Evolutionary conservation across 176 grass and related monocot species (phyloP), one percentile per base, ranked within the genome.

Genomic region (Ampelocalamus luodianensis): DNA sequence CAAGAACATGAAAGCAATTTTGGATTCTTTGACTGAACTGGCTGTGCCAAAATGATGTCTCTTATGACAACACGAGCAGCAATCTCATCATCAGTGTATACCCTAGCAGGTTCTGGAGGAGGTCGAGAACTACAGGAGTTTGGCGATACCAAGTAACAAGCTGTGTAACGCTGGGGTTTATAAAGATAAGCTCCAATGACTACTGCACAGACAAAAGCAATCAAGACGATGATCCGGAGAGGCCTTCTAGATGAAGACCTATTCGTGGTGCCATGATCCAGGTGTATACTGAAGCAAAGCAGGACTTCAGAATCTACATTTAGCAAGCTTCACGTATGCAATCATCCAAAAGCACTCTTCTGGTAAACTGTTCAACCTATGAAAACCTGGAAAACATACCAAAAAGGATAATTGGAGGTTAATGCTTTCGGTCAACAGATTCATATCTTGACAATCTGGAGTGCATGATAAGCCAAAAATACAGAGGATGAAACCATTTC

Each of bases 1-100:
- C 83, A 99, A 82, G 90, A 99, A 99, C 97, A 99, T 96, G 82
- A 94, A 99, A 78, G 97, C 97, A 77, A 99, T 86, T 89, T 99
- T 78, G 92, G 91, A 81, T 96, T 99, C 87, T 96, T 96, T 26
- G 90, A 89, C 23, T 77, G 83, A 64, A 90, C 83, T 17, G 93
- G 71, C 63, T 56, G 79, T 67, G 83, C 68, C 18, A 79, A 85
- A 78, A 96, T 81, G 80, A 99, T 91, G 51, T 99, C 92, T 37
- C 86, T 92, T 50, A 92, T 85, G 24, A 99, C 89, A 65, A 76
- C 92, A 82, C 55, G 92, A 50, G 84, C 90, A 77, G 90, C 69
- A 75, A 96, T 94, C 82, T 99, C 93, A 79, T 91, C 86, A 88
- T 99, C 97, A 77, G 88, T 94, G 68, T 92, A 96, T 56, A 96